phyloP scores from a whole-genome alignment of 2,329 filamentous ascomycete genomes.

The Chrysoporthe puriensis region DNA sequence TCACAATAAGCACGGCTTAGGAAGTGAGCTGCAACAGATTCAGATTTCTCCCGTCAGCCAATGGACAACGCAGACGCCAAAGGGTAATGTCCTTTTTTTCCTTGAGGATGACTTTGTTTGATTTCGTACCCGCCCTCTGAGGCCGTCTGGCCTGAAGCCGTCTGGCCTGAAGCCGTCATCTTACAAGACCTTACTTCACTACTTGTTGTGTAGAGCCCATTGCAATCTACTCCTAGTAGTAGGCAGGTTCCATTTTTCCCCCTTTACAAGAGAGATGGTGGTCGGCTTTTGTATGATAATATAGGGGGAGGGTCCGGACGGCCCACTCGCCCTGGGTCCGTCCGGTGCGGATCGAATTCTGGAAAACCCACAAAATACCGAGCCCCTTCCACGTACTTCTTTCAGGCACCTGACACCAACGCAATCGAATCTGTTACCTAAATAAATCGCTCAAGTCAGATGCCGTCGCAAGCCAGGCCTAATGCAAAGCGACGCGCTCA shows the following conservation, averaged over 20 bases:
- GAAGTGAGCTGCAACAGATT: not conserved
- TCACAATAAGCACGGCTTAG: not conserved
- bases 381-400: slow-evolving; percentile 4
- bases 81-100: not conserved
- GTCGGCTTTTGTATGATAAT: slow-evolving; percentile 2
- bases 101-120: not conserved
- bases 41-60: not conserved
- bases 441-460: not conserved
- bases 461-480: not conserved
- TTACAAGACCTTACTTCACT: not conserved
- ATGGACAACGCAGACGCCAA: not conserved
- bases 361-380: not conserved
- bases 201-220: not conserved
- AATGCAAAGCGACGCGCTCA: not conserved
- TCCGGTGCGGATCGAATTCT: not conserved
- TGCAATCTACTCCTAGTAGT: not conserved
- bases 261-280: slow-evolving; percentile 6
- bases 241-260: slow-evolving; percentile 3
- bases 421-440: not conserved
- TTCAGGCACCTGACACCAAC: not conserved
- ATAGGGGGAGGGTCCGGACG: not conserved
- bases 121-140: not conserved
- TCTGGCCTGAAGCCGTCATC: not conserved
- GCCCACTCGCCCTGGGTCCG: not conserved
- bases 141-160: not conserved